Percentiles rank a stretch among this genome's conserved stretches.
Conservation (phyloP, 2,329 filamentous ascomycete genomes). For the Reticulascus tulasneorum region DNA sequence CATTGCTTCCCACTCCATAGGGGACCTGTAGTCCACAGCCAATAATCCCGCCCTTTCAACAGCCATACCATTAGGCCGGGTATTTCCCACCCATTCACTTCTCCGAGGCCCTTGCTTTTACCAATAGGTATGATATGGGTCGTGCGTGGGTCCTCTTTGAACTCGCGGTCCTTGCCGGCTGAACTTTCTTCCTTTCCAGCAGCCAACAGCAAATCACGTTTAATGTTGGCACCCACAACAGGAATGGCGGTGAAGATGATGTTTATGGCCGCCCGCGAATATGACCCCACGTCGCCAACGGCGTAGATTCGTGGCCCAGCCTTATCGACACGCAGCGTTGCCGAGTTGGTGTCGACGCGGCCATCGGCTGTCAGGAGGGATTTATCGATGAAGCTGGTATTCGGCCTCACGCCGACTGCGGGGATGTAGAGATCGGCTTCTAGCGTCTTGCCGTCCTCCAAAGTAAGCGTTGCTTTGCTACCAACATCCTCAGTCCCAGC, state of each 20-base stretch:
- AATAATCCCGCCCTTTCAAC: slow-evolving; percentile 49
- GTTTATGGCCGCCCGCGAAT: slow-evolving; percentile 37
- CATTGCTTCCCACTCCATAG: slow-evolving; percentile 50
- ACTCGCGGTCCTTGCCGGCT: slow-evolving; percentile 26
- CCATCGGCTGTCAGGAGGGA: slow-evolving; percentile 28
- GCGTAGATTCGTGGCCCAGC: slow-evolving; percentile 36
- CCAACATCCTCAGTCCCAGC: slow-evolving; percentile 24
- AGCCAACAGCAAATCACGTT: slow-evolving; percentile 40
- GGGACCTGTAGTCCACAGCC: slow-evolving; percentile 42
- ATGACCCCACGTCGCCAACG: slow-evolving; percentile 39
- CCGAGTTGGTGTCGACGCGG: slow-evolving; percentile 30
- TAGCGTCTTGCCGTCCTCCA: slow-evolving; percentile 34
- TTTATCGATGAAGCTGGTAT: slow-evolving; percentile 32
- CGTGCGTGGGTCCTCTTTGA: slow-evolving; percentile 37
- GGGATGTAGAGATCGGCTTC: slow-evolving; percentile 46
- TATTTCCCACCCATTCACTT: slow-evolving; percentile 35
- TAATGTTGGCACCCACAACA: slow-evolving; percentile 42
- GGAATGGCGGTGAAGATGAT: slow-evolving; percentile 35
- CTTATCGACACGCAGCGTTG: slow-evolving; percentile 31
- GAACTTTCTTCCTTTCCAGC: slow-evolving; percentile 18
- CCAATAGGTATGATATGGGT: slow-evolving; percentile 46
- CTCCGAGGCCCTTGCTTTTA: slow-evolving; percentile 38
- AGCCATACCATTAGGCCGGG: slow-evolving; percentile 43
- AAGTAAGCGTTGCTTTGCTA: slow-evolving; percentile 26
- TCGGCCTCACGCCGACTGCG: slow-evolving; percentile 35